phyloP scores from a whole-genome alignment of 345 rosid genomes.

The Salix dunnii region DNA sequence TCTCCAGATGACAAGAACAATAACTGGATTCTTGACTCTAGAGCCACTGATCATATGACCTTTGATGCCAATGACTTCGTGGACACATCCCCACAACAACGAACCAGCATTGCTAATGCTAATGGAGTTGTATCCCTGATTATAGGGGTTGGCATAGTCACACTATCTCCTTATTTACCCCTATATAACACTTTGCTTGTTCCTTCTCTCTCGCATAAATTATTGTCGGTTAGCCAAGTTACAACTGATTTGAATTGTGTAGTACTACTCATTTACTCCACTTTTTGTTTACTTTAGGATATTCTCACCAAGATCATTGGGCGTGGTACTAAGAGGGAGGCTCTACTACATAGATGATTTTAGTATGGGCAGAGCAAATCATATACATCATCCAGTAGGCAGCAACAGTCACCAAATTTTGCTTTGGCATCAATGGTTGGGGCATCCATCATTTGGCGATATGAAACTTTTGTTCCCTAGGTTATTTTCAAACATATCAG shows the following conservation, averaged over 20 bases:
- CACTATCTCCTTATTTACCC: not conserved
- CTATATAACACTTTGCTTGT: no score
- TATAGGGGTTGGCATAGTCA: not conserved
- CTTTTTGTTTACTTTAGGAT: no score
- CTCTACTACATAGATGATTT: not conserved
- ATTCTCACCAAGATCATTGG: no score
- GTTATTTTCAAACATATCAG: not conserved
- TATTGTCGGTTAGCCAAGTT: no score
- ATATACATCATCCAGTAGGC: not conserved
- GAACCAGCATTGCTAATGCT: conserved; percentile 6
- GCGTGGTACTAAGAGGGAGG: not conserved
- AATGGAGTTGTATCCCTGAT: not conserved
- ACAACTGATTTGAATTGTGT: no score
- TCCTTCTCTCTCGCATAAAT: no score
- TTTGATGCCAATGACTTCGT: not conserved
- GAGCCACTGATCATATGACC: conserved; percentile 3
- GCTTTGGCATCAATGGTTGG: not conserved
- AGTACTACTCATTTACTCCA: no score
- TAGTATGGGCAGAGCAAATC: not conserved
- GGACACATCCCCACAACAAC: not conserved
- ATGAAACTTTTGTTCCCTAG: not conserved
- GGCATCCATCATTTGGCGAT: not conserved
- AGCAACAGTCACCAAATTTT: not conserved
- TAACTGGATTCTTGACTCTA: not conserved
- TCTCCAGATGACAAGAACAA: not conserved